Percentiles rank a stretch among this genome's conserved stretches.
phyloP scores from a whole-genome alignment of 305 asterid genomes.

The Ajuga reptans region DNA sequence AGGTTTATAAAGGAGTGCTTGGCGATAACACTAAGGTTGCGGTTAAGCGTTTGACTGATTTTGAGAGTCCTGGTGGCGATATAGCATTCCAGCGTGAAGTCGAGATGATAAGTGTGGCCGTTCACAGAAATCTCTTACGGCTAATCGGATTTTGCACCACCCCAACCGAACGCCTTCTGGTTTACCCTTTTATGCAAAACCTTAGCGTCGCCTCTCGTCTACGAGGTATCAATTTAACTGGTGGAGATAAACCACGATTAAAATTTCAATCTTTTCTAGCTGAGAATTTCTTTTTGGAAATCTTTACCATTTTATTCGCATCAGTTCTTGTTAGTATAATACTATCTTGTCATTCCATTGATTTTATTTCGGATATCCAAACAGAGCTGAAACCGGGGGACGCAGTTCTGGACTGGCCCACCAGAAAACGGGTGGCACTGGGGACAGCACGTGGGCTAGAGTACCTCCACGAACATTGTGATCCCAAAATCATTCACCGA shows the following conservation, averaged over 20 bases:
- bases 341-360: background rate
- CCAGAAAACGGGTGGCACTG: slow-evolving; percentile 65
- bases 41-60: slow-evolving; percentile 78
- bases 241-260: too few species aligned
- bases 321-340: background rate
- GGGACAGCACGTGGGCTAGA: slow-evolving; percentile 90
- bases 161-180: slow-evolving; percentile 85
- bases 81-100: slow-evolving; percentile 94
- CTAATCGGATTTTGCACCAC: slow-evolving; percentile 93
- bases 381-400: slow-evolving; percentile 81
- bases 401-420: slow-evolving; percentile 61
- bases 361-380: slow-evolving; percentile 15
- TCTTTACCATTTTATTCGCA: background rate
- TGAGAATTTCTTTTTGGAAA: too few species aligned
- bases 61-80: slow-evolving; percentile 89
- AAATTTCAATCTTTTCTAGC: too few species aligned
- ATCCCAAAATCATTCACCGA: slow-evolving; percentile 82
- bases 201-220: slow-evolving; percentile 88
- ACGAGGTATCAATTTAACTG: slow-evolving; percentile 53
- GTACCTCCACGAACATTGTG: slow-evolving; percentile 83
- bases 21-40: slow-evolving; percentile 79
- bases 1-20: slow-evolving; percentile 82
- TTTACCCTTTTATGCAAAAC: slow-evolving; percentile 90
- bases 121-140: slow-evolving; percentile 77
- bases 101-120: slow-evolving; percentile 97